Evolutionary conservation across 768 basidiomycete species (phyloP), one percentile per base, ranked within the genome.

Genomic region (Boletales sp.): DNA sequence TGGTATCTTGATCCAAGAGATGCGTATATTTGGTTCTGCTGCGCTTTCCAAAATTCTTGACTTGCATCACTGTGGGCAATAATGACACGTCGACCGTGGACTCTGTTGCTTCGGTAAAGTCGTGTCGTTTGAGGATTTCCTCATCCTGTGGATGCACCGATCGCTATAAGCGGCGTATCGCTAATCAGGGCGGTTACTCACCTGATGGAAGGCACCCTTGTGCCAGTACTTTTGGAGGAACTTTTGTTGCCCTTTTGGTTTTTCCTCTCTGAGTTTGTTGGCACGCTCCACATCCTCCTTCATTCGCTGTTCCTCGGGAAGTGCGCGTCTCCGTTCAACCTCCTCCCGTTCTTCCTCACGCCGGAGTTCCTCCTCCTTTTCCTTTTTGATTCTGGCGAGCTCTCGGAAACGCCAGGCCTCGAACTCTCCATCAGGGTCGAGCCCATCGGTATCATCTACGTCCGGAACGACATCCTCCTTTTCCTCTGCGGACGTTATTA

Each of bases 191-290:
- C 38, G 53, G 39, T 37, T 11, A 63, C 77, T 31, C 51, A 90
- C 94, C 80, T 94, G 91, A 67, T 96, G 93, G 76, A 98, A 99
- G 52, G 95, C 96, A 60, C 96, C 96, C 70, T 95, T 97, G 74
- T 99, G 96, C 84, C 93, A 98, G 67, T 96, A 99, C 70, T 96
- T 98, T 67, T 98, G 94, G 55, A 98, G 69, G 71, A 98, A 98
- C 63, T 84, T 90, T 65, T 93, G 89, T 55, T 90, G 79, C 4
- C 90, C 92, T 64, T 96, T 89, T 1, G 90, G 89, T 70, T 94
- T 95, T 47, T 90, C 90, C 48, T 86, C 86, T 49, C 96, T 77
- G 31, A 80, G 72, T 66, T 89, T 84, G 50, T 91, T 79, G 3
- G 94, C 94, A 37, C 76, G 82, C 65, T 90, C 94, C 53, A 94